Percentiles rank a stretch among this genome's conserved stretches.
These are phyloP conservation scores for Ceratocystiopsis brevicomis DNA, from an alignment of 2,329 filamentous ascomycete species.

Conservation along the genomic window DNA sequence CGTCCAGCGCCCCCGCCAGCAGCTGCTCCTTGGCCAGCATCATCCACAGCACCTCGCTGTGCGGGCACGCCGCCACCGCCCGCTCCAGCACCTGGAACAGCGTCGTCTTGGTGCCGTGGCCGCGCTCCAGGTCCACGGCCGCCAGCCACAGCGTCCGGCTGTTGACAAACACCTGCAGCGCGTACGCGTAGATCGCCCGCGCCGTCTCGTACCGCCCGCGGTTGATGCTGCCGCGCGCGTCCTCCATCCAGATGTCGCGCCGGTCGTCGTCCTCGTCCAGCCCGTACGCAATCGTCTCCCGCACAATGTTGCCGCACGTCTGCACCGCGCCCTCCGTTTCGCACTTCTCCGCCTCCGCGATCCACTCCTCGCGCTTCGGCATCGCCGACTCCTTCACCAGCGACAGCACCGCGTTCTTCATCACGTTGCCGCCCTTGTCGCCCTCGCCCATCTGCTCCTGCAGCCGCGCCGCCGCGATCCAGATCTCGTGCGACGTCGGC, in stretches of 20 bases:
- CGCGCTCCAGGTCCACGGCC: conserved; percentile 77
- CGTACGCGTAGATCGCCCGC: conserved; percentile 81
- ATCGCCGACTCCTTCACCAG: conserved; percentile 84
- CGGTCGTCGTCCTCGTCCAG: conserved; percentile 92
- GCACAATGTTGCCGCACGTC: conserved; percentile 78
- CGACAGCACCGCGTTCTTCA: conserved; percentile 82
- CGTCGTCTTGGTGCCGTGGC: conserved; percentile 56
- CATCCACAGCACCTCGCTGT: conserved; percentile 85
- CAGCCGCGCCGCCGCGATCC: conserved; percentile 82
- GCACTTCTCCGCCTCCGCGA: conserved; percentile 81
- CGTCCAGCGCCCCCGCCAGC: conserved; percentile 73
- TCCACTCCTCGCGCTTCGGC: conserved; percentile 96
- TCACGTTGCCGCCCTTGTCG: conserved; percentile 61
- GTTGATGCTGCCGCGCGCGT: conserved; percentile 65
- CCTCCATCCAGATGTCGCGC: conserved; percentile 89
- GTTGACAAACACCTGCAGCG: conserved; percentile 72
- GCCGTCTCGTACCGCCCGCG: conserved; percentile 78
- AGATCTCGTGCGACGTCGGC: conserved; percentile 85
- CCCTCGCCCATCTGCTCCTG: conserved; percentile 71
- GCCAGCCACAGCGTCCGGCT: conserved; percentile 80
- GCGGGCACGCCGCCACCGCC: conserved; percentile 81
- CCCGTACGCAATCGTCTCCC: conserved; percentile 81
- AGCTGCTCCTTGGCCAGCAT: conserved; percentile 90
- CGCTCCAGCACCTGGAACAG: conserved; percentile 78
- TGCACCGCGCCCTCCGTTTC: conserved; percentile 77